phyloP scores from a whole-genome alignment of 139 green algal genomes.

The Chlorella sp. region DNA sequence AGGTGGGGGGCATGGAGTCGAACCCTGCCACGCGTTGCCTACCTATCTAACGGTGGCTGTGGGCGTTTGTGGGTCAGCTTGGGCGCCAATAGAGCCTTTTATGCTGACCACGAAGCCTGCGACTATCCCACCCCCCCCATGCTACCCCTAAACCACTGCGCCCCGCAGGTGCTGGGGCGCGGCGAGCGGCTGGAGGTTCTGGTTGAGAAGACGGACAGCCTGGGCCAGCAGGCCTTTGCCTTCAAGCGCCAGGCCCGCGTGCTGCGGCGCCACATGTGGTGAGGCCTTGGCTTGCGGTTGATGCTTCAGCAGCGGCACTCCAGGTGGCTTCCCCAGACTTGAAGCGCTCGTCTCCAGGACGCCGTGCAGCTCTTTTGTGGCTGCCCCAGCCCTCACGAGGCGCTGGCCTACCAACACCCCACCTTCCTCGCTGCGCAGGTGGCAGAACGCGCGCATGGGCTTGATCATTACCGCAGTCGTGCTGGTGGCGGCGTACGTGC shows the following conservation, averaged over 20 bases:
- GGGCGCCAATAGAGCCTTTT: neutral
- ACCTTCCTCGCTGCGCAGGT: neutral
- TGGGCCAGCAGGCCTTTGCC: slow-evolving; percentile 72
- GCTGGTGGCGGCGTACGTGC: slow-evolving; percentile 61
- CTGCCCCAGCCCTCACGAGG: too few species aligned
- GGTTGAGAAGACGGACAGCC: slow-evolving; percentile 91
- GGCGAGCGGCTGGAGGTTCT: slow-evolving; percentile 95
- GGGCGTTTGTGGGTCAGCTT: neutral
- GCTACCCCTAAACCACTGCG: neutral
- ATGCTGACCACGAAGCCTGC: neutral
- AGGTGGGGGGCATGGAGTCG: slow-evolving; percentile 29
- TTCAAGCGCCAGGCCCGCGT: slow-evolving; percentile 76
- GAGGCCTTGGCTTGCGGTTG: too few species aligned
- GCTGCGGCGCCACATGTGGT: slow-evolving; percentile 76
- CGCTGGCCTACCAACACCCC: too few species aligned
- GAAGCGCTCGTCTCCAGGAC: too few species aligned
- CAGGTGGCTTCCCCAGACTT: too few species aligned
- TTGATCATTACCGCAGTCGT: slow-evolving; percentile 42
- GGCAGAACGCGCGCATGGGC: slow-evolving; percentile 70
- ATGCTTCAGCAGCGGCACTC: too few species aligned
- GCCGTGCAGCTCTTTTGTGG: too few species aligned
- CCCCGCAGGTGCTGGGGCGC: slow-evolving; percentile 84
- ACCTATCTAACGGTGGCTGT: too few species aligned
- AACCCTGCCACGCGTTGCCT: neutral
- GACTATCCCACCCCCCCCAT: neutral